Conservation (phyloP, 352 stramenopile species). For the Albugo candida region DNA sequence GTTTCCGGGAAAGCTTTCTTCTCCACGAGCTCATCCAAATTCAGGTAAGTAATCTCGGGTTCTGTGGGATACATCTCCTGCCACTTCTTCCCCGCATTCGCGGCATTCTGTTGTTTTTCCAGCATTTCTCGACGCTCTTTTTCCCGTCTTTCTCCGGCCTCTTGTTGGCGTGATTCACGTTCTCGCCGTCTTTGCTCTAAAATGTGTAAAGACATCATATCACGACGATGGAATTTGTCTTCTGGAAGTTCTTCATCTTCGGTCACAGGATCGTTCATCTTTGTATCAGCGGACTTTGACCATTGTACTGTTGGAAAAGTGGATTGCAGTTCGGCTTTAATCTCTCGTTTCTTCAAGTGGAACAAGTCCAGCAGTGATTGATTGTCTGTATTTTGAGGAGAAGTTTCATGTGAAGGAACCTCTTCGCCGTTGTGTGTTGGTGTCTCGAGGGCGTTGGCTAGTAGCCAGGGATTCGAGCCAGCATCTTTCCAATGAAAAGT, state of each 20-base stretch:
- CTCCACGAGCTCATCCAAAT: constrained; percentile 43
- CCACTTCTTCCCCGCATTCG: constrained; percentile 45
- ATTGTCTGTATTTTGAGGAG: constrained; percentile 1
- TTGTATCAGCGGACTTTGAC: constrained; percentile 4
- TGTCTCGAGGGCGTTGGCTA: constrained; percentile 26
- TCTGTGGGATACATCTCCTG: constrained; percentile 63
- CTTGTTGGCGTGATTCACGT: constrained; percentile 33
- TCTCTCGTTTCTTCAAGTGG: constrained; percentile 17
- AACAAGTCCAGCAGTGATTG: constrained; percentile 52
- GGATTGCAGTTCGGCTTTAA: constrained; percentile 1
- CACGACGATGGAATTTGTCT: constrained; percentile 53
- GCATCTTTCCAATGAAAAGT: constrained; percentile 13
- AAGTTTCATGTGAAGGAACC: neutral
- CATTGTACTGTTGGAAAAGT: neutral
- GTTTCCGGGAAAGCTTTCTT: neutral
- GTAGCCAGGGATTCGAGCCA: constrained; percentile 44
- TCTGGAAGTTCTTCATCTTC: constrained; percentile 63
- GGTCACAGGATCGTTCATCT: constrained; percentile 34
- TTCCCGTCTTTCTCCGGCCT: constrained; percentile 29
- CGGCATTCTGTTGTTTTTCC: constrained; percentile 26
- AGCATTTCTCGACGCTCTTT: constrained; percentile 23
- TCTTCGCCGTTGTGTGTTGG: constrained; percentile 7
- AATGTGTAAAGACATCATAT: constrained; percentile 79
- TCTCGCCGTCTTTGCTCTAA: constrained; percentile 46
- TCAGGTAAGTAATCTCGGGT: constrained; percentile 52